Base-by-base conservation (phyloP, 1,284 basidiomycete genomes). In the Wolfiporia cocos region DNA sequence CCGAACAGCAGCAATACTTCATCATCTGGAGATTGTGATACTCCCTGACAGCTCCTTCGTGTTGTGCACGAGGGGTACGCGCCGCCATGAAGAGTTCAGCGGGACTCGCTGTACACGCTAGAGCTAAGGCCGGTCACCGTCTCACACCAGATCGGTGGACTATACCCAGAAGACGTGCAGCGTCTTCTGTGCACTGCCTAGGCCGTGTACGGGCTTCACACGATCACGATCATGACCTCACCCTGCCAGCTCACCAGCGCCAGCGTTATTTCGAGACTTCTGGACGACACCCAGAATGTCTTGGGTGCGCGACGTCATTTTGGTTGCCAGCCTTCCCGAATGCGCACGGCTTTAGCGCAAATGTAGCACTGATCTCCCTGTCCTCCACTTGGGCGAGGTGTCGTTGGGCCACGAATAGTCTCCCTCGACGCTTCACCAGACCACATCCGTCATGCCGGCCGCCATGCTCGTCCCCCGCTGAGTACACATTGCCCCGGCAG, bases 391-490 rank as follows among this genome's bases (percentile, higher is more conserved):
- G 21, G 19, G 21, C 22, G 30, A 26, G 38, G 38, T 40, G 38
- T 40, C 30, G 7, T 40, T 40, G 38, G 38, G 29, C 31, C 30
- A 11, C 20, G 30, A 3, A 22, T 40, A 33, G 38, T 40, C 38
- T 9, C 12, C 37, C 4, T 30, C 5, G 4, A 17, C 22, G 11
- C 5, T 17, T 6, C 31, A 40, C 17, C 38, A 33, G 29, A 40
- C 38, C 28, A 19, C 10, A 11, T 22, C 31, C 17, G 32, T 18
- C 32, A 12, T 33, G 14, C 14, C n/a, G n/a, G n/a, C n/a, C 19
- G 51, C 51, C 51, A 53, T 53, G 46, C 26, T 29, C 38, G 37
- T 35, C n/a, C n/a, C n/a, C n/a, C n/a, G n/a, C n/a, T n/a, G n/a
- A n/a, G n/a, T n/a, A n/a, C n/a, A n/a, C n/a, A n/a, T n/a, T n/a